These are phyloP conservation scores for Aspergillus ellipticus DNA, from an alignment of 495 filamentous ascomycete genomes.

Conservation along the genomic window DNA sequence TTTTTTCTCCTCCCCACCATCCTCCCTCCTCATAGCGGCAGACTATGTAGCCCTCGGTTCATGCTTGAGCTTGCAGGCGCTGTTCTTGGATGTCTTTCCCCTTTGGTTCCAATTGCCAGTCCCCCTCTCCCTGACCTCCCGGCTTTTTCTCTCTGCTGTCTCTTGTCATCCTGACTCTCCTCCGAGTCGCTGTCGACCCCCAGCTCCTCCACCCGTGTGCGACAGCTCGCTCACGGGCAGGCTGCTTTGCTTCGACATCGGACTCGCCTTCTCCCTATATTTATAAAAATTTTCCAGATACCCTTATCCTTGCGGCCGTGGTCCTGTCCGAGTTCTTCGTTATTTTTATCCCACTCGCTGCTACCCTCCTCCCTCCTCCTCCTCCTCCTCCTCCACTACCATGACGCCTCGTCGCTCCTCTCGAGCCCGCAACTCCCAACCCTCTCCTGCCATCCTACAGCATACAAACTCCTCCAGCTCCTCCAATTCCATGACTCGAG, in stretches of 20 bases:
- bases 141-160: conserved; percentile 23
- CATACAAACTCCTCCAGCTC: conserved; percentile 73
- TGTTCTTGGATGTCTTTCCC: conserved; percentile 17
- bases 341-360: conserved; percentile 11
- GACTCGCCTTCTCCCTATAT: not conserved
- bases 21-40: conserved; percentile 27
- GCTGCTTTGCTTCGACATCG: conserved; percentile 5
- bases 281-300: not conserved
- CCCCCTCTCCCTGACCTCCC: conserved; percentile 21
- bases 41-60: conserved; percentile 48
- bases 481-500: conserved; percentile 64
- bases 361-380: conserved; percentile 7
- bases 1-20: conserved; percentile 27
- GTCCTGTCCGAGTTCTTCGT: conserved; percentile 6
- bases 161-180: conserved; percentile 7
- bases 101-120: conserved; percentile 28
- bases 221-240: conserved; percentile 24
- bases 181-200: conserved; percentile 17
- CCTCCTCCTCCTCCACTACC: conserved; percentile 20
- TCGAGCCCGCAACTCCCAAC: conserved; percentile 79
- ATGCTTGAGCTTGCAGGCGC: conserved; percentile 36
- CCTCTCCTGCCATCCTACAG: conserved; percentile 60
- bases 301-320: not conserved
- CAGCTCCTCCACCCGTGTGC: conserved; percentile 28
- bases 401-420: conserved; percentile 86